Evolutionary conservation across 2,329 filamentous ascomycete species (phyloP), one percentile per base, ranked within the genome.

Genomic region (Colletotrichum tanaceti): DNA sequence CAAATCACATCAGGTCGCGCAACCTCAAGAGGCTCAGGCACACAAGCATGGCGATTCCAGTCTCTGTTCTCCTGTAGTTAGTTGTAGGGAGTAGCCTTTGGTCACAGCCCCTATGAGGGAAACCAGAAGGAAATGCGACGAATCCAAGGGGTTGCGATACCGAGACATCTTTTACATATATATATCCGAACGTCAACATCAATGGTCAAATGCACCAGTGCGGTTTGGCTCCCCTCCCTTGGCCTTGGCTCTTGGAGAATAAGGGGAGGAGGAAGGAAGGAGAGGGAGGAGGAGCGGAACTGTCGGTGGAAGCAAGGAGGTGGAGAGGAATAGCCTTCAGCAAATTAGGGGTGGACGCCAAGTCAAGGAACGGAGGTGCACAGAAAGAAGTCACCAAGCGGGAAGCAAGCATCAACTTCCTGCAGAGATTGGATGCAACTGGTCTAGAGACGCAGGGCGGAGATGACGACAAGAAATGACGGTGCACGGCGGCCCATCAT

Each of bases 191-290:
- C n/a, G 35, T 53, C n/a, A 52, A 18, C n/a, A 9, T 6, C 46
- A 13, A 35, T 47, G 9, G 20, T 14, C 18, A 35, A n/a, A n/a
- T 35, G 47, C 47, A 32, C 24, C 14, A 7, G 62, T 49, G 41
- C 22, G 46, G 65, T 32, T 50, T 44, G 65, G 65, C 55, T 68
- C 65, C 65, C 65, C 61, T 68, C 61, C 65, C 65, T 68, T 60
- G 65, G 65, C 49, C 55, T 59, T 65, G 61, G 61, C 57, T n/a
- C 24, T 24, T n/a, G 60, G 11, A 41, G 54, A 44, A 60, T 50
- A 66, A 57, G 55, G 62, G 50, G 61, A 60, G 46, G 14, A 28
- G 20, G 46, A 20, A 55, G 54, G 50, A 49, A 55, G 46, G 13
- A 24, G 20, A 22, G 20, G 49, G 18, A 52, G 62, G 55, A 68